A percentile compares a stretch with the other conserved stretches of the same genome.
These are phyloP conservation scores for Camillea tinctor DNA, from an alignment of 2,329 filamentous ascomycete genomes.

Conservation along the genomic window DNA sequence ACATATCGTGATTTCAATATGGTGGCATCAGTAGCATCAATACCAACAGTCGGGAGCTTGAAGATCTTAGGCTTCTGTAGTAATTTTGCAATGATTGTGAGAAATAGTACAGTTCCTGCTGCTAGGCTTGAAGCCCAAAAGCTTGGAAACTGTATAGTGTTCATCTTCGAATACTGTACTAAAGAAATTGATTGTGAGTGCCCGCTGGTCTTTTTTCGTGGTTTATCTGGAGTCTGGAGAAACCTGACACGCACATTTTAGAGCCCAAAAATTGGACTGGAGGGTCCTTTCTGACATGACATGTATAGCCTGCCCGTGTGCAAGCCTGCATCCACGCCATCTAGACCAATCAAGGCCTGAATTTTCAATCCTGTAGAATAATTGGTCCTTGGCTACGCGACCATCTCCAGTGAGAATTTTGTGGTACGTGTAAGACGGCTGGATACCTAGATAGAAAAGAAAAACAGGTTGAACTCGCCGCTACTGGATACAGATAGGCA, in stretches of 20 bases:
- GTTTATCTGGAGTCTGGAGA: neutral
- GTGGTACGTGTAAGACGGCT: neutral
- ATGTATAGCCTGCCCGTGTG: neutral
- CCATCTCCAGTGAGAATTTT: neutral
- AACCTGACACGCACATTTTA: neutral
- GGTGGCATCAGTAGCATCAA: slow-evolving; percentile 15
- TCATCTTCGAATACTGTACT: slow-evolving; percentile 12
- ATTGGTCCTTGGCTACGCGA: neutral
- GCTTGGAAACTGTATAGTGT: slow-evolving; percentile 6
- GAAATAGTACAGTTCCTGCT: slow-evolving; percentile 9
- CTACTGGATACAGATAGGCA: neutral
- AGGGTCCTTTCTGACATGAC: neutral
- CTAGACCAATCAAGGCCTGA: neutral
- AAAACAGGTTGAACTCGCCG: neutral
- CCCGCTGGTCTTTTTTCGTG: neutral
- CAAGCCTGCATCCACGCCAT: neutral
- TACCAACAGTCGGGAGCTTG: slow-evolving; percentile 22
- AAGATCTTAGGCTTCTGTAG: slow-evolving; percentile 15
- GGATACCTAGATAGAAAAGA: neutral
- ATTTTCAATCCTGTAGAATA: neutral
- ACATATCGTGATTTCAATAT: slow-evolving; percentile 26
- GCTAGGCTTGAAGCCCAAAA: slow-evolving; percentile 17
- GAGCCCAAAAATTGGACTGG: neutral
- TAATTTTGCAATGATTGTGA: slow-evolving; percentile 13
- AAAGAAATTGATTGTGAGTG: neutral